Conservation (phyloP, 108 stramenopile genomes). For the Nannochloropsis salina region DNA sequence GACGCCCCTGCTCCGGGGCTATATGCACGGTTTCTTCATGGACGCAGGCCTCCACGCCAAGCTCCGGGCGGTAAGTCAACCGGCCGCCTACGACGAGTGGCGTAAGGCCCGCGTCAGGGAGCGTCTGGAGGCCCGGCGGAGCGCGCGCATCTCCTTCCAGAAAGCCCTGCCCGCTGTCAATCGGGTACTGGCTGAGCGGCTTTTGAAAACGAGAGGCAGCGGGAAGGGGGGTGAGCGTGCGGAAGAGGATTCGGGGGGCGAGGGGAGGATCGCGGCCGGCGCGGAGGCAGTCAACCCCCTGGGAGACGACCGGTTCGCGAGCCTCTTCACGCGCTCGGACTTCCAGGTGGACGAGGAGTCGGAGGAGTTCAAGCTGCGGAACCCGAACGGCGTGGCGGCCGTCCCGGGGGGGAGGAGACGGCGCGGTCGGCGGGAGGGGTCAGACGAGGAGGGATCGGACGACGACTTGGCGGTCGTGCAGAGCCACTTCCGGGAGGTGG, state of each 20-base stretch:
- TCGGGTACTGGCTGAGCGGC: constrained; percentile 75
- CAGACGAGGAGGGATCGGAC: not conserved
- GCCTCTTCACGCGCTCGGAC: constrained; percentile 81
- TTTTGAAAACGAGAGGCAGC: constrained; percentile 48
- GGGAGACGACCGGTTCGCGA: constrained; percentile 87
- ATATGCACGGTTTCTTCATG: constrained; percentile 99
- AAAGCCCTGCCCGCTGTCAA: constrained; percentile 64
- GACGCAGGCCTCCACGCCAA: constrained; percentile 85
- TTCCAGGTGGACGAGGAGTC: constrained; percentile 91
- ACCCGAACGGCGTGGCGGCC: constrained; percentile 70
- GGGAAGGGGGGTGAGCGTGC: constrained; percentile 51
- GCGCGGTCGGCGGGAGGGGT: not conserved
- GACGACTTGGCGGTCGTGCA: constrained; percentile 12
- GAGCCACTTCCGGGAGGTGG: not conserved
- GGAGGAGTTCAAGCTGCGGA: constrained; percentile 82
- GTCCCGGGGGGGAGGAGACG: not conserved
- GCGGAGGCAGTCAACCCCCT: constrained; percentile 62
- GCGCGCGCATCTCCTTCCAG: constrained; percentile 26
- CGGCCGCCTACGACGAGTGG: constrained; percentile 94
- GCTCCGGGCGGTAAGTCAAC: constrained; percentile 77
- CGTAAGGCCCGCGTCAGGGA: constrained; percentile 82
- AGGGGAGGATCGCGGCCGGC: constrained; percentile 30
- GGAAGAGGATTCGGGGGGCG: constrained; percentile 57
- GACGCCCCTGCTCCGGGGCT: constrained; percentile 83
- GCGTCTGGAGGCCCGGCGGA: constrained; percentile 35